These are phyloP conservation scores for Platanthera zijinensis DNA, from an alignment of 106 monocot species.

Conservation along the genomic window DNA sequence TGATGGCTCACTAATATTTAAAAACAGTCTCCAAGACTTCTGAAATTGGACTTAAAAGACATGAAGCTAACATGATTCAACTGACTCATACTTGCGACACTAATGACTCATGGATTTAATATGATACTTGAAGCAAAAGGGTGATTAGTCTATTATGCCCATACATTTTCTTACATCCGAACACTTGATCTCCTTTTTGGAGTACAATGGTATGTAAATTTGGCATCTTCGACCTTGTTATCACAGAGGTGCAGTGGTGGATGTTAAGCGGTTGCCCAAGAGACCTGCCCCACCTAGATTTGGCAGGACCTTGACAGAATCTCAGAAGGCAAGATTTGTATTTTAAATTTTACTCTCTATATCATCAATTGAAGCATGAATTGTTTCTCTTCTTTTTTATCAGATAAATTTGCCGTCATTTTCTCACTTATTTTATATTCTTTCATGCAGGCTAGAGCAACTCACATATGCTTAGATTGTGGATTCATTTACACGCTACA, in stretches of 20 bases:
- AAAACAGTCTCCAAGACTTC: too few species aligned
- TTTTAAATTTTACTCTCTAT: neutral
- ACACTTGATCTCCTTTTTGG: neutral
- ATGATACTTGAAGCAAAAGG: too few species aligned
- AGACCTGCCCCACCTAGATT: slow-evolving; percentile 96
- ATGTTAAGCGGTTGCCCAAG: slow-evolving; percentile 88
- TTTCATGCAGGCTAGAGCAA: slow-evolving; percentile 79
- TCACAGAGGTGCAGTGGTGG: slow-evolving; percentile 75
- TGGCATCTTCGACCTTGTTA: neutral
- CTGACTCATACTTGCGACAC: too few species aligned
- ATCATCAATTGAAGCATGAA: neutral
- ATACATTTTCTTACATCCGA: too few species aligned
- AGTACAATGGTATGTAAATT: neutral
- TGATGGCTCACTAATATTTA: too few species aligned
- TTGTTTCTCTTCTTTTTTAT: neutral
- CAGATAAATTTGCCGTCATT: neutral
- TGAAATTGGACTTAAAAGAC: too few species aligned
- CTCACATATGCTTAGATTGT: slow-evolving; percentile 95
- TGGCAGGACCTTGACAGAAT: slow-evolving; percentile 68
- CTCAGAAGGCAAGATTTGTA: slow-evolving; percentile 58
- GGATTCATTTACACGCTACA: slow-evolving; percentile 84
- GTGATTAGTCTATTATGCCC: too few species aligned
- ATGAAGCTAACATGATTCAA: too few species aligned
- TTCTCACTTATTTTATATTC: neutral
- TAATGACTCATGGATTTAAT: too few species aligned